A percentile compares a stretch with the other conserved stretches of the same genome.
phyloP scores from a whole-genome alignment of 1,284 basidiomycete genomes.

The Leccinum insolens region DNA sequence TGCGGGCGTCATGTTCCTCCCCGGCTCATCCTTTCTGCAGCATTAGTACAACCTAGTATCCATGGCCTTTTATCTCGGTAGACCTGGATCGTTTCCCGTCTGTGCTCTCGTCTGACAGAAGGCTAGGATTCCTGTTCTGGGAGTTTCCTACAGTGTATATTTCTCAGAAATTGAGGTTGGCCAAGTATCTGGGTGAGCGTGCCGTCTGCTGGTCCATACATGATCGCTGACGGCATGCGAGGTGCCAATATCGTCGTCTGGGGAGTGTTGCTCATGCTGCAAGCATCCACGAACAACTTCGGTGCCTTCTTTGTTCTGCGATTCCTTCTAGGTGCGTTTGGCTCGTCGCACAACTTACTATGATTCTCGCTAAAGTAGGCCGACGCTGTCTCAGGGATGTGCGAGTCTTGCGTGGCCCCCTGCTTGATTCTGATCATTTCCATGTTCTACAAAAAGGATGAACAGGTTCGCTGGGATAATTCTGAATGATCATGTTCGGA shows the following conservation, averaged over 20 bases:
- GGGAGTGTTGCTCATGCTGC: constrained; percentile 49
- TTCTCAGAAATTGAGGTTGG: constrained; percentile 46
- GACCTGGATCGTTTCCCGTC: not conserved
- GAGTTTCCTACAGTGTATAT: constrained; percentile 72
- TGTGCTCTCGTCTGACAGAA: constrained; percentile 5
- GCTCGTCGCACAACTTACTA: not conserved
- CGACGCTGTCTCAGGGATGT: constrained; percentile 51
- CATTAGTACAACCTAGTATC: constrained; percentile 60
- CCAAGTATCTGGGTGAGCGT: constrained; percentile 51
- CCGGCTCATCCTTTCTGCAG: constrained; percentile 32
- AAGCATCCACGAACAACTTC: constrained; percentile 58
- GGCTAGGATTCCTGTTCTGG: constrained; percentile 58
- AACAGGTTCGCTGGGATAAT: constrained; percentile 46
- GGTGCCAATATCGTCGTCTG: no score
- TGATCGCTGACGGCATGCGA: no score
- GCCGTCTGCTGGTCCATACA: not conserved
- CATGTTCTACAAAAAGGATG: constrained; percentile 73
- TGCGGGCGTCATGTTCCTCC: not conserved
- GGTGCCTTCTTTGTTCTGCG: constrained; percentile 64
- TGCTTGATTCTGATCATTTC: constrained; percentile 65
- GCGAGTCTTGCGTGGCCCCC: constrained; percentile 65
- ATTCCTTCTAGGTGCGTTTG: constrained; percentile 54
- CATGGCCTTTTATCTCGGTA: constrained; percentile 52
- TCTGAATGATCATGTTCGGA: not conserved
- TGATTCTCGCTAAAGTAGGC: not conserved